Base-by-base conservation (phyloP, 139 green algal genomes). In the Marvania coccoides region DNA sequence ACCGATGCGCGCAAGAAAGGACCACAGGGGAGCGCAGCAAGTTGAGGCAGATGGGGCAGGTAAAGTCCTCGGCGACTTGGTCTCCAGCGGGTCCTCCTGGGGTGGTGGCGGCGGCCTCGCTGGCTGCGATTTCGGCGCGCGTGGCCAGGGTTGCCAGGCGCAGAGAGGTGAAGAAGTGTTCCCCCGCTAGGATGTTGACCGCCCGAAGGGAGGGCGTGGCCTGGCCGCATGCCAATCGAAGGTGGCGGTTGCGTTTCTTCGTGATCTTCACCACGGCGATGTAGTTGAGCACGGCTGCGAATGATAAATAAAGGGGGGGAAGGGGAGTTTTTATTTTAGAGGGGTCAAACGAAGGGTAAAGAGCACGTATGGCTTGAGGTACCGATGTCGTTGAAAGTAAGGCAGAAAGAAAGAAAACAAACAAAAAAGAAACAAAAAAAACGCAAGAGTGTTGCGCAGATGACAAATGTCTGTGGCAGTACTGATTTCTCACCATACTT, bases 231-330 rank as follows among this genome's bases (percentile, higher is more conserved):
- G 14, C 34, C 45, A 76, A 71, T 67, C 71, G 53, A 54, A 89
- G 72, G 55, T 90, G 81, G 5, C 83, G 58, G 76, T 94, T 93
- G 31, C 87, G 69, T 81, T 96, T 96, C 75, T 96, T 96, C 38
- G 85, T 81, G 1, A 81, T 80, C 61, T 84, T 85, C 70, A 91
- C 75, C 1, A 92, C 85, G 6, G 88, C 88, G 13, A 93, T 76
- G 62, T 91, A 93, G 75, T 94, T 95, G 19, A 96, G 80, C 10
- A 82, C 80, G 1, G 80, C n/a, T n/a, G n/a, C n/a, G n/a, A n/a
- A n/a, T n/a, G n/a, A n/a, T n/a, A n/a, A n/a, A n/a, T n/a, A n/a
- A n/a, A n/a, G n/a, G n/a, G n/a, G n/a, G n/a, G n/a, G n/a, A n/a
- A n/a, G n/a, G n/a, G n/a, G n/a, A n/a, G n/a, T n/a, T n/a, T n/a